Base-by-base conservation (phyloP, 805 yeast genomes). In the Komagataella ulmi region DNA sequence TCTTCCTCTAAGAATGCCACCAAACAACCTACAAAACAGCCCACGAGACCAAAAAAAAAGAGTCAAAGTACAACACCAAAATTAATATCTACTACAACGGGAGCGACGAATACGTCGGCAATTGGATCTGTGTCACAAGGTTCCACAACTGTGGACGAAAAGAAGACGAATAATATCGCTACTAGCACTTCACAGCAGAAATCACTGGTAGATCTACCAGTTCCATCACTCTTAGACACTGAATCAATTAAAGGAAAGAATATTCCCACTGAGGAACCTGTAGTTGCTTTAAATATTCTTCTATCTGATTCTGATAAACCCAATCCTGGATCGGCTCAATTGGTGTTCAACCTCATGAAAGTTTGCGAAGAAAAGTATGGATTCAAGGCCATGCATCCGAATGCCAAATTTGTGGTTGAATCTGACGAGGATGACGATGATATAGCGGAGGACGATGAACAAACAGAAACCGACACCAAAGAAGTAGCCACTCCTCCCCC, bases 321-420 rank as follows among this genome's bases (percentile, higher is more conserved):
- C 3, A 77, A 80, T 3, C 65, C 66, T 7, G 84, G 83, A 1
- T 76, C 79, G 48, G 69, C 82, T 0, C 85, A 81, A 58, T 80
- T 80, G 1, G 80, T 85, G 3, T 74, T 86, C 56, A 87, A 88
- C 57, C 86, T 88, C 30, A 65, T 83, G 62, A 78, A 80, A 57
- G 66, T 85, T 51, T 85, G 91, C 4, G 95, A 88, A 60, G 88
- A 85, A 49, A 85, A 85, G 65, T 88, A 88, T 64, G 96, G 96
- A 3, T 87, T 84, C 77, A 79, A 79, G 40, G 75, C 70, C 1
- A 69, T 85, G 51, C 88, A 83, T 58, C 90, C 90, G 0, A 77
- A 77, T 54, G 79, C 85, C 3, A 72, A 79, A 51, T 76, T 77
- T 24, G 79, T 82, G 1, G 47, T 18, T 12, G 69, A 74, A 24